phyloP scores from a whole-genome alignment of 768 basidiomycete genomes.

The Dacryopinax primogenitus region DNA sequence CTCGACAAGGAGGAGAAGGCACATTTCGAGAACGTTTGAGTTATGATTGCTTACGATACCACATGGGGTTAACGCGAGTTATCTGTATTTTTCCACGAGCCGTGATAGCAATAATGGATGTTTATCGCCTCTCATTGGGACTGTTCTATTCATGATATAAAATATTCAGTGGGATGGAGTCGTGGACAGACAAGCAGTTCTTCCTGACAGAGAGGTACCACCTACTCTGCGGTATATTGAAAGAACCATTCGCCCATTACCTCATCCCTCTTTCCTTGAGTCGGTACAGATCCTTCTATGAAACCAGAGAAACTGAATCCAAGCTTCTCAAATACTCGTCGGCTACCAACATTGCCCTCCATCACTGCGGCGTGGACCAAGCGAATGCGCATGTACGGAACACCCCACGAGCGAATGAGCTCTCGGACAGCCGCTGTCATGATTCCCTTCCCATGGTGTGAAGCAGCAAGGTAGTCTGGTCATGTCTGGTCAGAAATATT shows the following conservation, averaged over 20 bases:
- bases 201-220: no score
- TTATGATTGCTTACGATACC: not conserved
- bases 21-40: not conserved
- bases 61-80: not conserved
- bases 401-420: conserved; percentile 46
- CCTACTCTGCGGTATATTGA: not conserved
- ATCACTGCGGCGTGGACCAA: conserved; percentile 37
- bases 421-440: conserved; percentile 54
- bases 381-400: conserved; percentile 50
- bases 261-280: conserved; percentile 25
- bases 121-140: not conserved
- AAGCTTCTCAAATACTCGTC: conserved; percentile 54
- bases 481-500: no score
- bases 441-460: conserved; percentile 54
- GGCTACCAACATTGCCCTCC: conserved; percentile 45
- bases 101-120: not conserved
- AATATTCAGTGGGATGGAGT: not conserved
- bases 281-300: conserved; percentile 29
- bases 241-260: conserved; percentile 17
- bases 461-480: conserved; percentile 50
- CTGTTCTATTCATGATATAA: not conserved
- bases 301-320: conserved; percentile 38
- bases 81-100: not conserved
- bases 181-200: not conserved
- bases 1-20: conserved; percentile 4